phyloP scores from a whole-genome alignment of 768 basidiomycete species.

The Dendrothele bispora region DNA sequence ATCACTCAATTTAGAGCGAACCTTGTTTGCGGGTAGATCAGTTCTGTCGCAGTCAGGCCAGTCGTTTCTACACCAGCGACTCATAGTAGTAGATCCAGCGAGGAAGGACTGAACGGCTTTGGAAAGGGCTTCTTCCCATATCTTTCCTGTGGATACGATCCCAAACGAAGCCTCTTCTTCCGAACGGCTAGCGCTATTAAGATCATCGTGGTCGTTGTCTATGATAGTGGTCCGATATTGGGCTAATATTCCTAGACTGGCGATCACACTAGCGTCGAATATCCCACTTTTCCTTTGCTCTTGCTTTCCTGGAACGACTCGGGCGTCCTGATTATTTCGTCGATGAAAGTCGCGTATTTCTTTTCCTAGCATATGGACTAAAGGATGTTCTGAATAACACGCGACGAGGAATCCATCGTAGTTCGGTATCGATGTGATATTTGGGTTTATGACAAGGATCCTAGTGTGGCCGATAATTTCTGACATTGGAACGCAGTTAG shows the following conservation, averaged over 20 bases:
- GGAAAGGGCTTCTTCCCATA: conserved; percentile 5
- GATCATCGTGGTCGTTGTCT: neutral
- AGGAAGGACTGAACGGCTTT: conserved; percentile 4
- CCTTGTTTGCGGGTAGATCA: neutral
- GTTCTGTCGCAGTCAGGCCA: conserved; percentile 5
- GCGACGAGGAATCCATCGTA: too few relatives aligned
- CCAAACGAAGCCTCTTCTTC: neutral
- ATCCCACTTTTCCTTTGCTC: too few relatives aligned
- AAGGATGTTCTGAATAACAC: too few relatives aligned
- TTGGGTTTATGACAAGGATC: too few relatives aligned
- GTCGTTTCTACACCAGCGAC: conserved; percentile 11
- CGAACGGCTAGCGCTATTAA: neutral
- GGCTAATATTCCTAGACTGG: neutral
- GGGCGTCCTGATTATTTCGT: too few relatives aligned
- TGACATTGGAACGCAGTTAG: too few relatives aligned
- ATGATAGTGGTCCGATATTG: neutral
- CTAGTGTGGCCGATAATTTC: too few relatives aligned
- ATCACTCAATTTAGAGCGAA: neutral
- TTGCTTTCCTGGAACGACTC: too few relatives aligned
- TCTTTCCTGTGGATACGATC: conserved; percentile 8
- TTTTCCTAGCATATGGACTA: too few relatives aligned
- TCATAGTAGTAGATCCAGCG: neutral
- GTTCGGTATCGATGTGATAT: too few relatives aligned
- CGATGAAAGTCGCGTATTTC: too few relatives aligned
- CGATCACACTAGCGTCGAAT: conserved; percentile 10